These are phyloP conservation scores for Hamigera avellanea DNA, from an alignment of 495 filamentous ascomycete species.

Conservation along the genomic window DNA sequence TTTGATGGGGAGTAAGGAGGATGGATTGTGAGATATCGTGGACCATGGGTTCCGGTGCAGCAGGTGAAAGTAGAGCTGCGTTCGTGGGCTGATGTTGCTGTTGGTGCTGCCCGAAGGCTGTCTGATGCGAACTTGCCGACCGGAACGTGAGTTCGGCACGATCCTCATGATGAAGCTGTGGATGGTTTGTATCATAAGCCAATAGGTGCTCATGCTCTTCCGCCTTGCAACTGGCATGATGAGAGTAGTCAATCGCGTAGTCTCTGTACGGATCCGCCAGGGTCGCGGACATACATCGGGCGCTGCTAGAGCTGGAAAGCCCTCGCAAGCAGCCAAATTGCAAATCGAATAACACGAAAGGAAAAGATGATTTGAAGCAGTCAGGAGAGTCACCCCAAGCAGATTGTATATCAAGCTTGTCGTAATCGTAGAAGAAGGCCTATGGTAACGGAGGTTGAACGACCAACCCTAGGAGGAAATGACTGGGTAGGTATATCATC, in stretches of 20 bases:
- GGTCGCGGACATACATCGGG: conserved; percentile 31
- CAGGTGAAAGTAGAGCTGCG: conserved; percentile 17
- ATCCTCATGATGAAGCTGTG: conserved; percentile 19
- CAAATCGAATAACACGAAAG: conserved; percentile 1
- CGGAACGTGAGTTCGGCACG: conserved; percentile 19
- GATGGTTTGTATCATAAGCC: conserved; percentile 19
- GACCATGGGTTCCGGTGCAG: conserved; percentile 13
- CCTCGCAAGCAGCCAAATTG: conserved; percentile 20
- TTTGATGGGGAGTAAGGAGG: conserved; percentile 20
- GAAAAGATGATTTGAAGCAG: background rate
- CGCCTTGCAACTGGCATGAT: conserved; percentile 22
- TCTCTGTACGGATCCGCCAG: conserved; percentile 32
- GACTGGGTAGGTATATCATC: too few relatives aligned
- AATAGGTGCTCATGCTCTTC: conserved; percentile 23
- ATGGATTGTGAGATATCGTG: conserved; percentile 18
- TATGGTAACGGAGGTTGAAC: too few relatives aligned
- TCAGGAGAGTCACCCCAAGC: too few relatives aligned
- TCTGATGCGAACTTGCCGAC: conserved; percentile 16
- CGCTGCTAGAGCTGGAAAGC: conserved; percentile 28
- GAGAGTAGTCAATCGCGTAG: conserved; percentile 27
- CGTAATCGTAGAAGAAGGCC: too few relatives aligned
- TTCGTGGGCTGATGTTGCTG: conserved; percentile 14
- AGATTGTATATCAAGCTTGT: too few relatives aligned
- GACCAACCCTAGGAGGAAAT: too few relatives aligned
- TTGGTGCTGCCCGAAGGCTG: conserved; percentile 20